Percentiles rank a stretch among this genome's conserved stretches.
phyloP scores from a whole-genome alignment of 768 basidiomycete species.

The Phaeotremella fagi region DNA sequence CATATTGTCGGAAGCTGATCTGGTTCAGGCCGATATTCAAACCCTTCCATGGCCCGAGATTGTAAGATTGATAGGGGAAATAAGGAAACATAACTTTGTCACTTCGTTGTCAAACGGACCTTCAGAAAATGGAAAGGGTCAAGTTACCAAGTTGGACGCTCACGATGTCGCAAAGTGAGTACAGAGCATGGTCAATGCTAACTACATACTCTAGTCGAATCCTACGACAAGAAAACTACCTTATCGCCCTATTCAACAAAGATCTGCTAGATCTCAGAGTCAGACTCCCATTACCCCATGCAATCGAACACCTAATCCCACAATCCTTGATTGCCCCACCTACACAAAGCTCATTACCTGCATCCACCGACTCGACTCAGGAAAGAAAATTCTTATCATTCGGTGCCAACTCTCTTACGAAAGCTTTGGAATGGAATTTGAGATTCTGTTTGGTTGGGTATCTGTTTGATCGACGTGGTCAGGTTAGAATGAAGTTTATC shows the following conservation, averaged over 20 bases:
- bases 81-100: constrained; percentile 87
- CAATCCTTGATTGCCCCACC: constrained; percentile 31
- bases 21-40: constrained; percentile 80
- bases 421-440: constrained; percentile 94
- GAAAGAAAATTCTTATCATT: constrained; percentile 55
- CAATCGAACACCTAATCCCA: constrained; percentile 20
- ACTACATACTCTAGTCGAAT: constrained; percentile 58
- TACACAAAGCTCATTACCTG: constrained; percentile 52
- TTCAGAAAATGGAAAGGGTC: constrained; percentile 48
- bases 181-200: neutral
- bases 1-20: no score
- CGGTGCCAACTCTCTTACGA: constrained; percentile 69
- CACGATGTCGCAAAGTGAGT: constrained; percentile 85
- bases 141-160: constrained; percentile 74
- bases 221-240: constrained; percentile 95
- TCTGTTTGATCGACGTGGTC: constrained; percentile 82
- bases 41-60: constrained; percentile 96
- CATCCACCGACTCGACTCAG: constrained; percentile 3
- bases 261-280: constrained; percentile 83
- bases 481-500: constrained; percentile 84
- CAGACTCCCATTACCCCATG: constrained; percentile 58
- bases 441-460: constrained; percentile 93
- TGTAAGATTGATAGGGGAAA: constrained; percentile 79
- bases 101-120: constrained; percentile 57
- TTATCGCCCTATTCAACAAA: constrained; percentile 97